These are phyloP conservation scores for Ganoderma boninense DNA, from an alignment of 1,284 basidiomycete species.

Conservation along the genomic window DNA sequence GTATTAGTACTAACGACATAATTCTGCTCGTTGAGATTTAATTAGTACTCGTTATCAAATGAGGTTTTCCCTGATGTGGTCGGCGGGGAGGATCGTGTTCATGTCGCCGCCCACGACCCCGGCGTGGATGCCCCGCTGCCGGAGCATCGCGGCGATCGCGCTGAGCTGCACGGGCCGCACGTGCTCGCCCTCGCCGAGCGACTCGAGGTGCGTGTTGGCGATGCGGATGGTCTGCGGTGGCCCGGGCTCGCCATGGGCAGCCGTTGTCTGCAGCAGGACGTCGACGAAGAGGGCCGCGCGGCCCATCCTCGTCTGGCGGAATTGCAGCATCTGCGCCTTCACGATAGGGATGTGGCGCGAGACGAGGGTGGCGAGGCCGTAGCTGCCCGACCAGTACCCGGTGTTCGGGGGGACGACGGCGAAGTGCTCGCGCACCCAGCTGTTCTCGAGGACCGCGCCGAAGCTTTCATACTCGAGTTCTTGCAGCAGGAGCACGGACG, in stretches of 20 bases:
- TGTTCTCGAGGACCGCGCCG: constrained; percentile 53
- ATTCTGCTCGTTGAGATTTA: too few species aligned
- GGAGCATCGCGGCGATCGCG: constrained; percentile 57
- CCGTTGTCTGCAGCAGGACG: constrained; percentile 52
- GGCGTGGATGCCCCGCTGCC: constrained; percentile 53
- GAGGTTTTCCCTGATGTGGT: too few species aligned
- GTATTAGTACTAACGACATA: too few species aligned
- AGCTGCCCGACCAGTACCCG: constrained; percentile 61
- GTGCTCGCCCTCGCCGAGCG: constrained; percentile 52
- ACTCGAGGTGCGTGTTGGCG: constrained; percentile 79
- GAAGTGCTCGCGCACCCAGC: constrained; percentile 71
- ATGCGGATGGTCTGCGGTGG: constrained; percentile 52
- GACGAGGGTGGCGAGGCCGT: constrained; percentile 73
- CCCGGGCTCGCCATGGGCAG: background rate
- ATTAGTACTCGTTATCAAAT: too few species aligned
- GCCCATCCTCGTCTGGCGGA: constrained; percentile 55
- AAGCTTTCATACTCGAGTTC: constrained; percentile 61
- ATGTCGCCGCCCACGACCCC: constrained; percentile 75
- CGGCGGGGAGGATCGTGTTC: constrained; percentile 63
- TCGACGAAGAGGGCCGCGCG: constrained; percentile 68
- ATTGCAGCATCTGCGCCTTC: constrained; percentile 54
- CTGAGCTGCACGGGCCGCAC: constrained; percentile 61
- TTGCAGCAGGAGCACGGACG: constrained; percentile 71
- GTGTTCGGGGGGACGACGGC: constrained; percentile 58
- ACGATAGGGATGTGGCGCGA: constrained; percentile 60